Conservation (phyloP, 495 filamentous ascomycete species). For the Podospora comata region DNA sequence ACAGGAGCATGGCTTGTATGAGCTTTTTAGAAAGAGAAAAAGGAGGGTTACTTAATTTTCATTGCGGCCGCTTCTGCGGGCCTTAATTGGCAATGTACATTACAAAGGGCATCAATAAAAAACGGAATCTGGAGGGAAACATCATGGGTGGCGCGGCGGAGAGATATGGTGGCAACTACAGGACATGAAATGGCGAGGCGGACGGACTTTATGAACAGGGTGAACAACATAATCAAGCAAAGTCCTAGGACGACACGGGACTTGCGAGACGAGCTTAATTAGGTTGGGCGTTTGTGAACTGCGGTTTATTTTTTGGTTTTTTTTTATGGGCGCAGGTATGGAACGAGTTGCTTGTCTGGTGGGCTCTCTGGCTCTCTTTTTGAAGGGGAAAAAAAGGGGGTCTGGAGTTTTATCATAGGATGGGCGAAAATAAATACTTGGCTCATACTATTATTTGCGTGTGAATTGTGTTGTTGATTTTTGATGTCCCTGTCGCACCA, state of each 20-base stretch:
- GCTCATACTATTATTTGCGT: not conserved
- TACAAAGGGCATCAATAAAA: not conserved
- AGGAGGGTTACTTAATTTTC: not conserved
- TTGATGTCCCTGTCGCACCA: too few relatives aligned
- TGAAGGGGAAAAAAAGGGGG: not conserved
- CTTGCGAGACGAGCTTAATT: not conserved
- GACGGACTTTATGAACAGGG: not conserved
- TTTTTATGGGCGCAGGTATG: not conserved
- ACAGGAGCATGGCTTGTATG: not conserved
- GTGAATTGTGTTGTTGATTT: not conserved
- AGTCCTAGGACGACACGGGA: not conserved
- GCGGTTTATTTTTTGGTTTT: not conserved
- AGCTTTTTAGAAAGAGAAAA: not conserved
- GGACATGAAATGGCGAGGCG: slow-evolving; percentile 20
- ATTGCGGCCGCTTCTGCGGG: not conserved
- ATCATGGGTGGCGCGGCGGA: not conserved
- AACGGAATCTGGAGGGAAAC: not conserved
- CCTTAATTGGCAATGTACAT: not conserved
- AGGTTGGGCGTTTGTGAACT: not conserved
- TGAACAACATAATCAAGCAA: not conserved
- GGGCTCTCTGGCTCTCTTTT: not conserved
- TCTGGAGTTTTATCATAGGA: slow-evolving; percentile 12
- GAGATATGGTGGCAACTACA: not conserved
- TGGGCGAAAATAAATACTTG: not conserved
- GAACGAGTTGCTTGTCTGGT: not conserved